Evolutionary conservation across 768 basidiomycete genomes (phyloP).

Genomic region (Rhizopogon sp.): DNA sequence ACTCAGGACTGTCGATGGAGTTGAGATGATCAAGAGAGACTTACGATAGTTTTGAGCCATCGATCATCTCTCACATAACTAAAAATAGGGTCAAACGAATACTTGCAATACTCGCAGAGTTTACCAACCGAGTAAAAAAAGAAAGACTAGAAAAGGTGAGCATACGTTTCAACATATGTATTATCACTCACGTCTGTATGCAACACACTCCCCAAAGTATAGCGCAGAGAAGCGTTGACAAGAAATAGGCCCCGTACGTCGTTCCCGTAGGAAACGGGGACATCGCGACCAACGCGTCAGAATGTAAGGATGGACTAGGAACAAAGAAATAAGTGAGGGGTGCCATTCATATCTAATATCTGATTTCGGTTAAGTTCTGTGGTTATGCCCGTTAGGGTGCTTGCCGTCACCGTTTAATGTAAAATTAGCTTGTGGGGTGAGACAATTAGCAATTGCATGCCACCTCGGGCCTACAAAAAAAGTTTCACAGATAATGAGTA

Average conservation of each 20-base stretch:
- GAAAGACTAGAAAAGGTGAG: not conserved
- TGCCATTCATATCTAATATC: too few species aligned
- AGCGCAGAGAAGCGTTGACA: not conserved
- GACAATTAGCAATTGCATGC: not conserved
- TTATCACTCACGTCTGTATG: not conserved
- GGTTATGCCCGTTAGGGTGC: not conserved
- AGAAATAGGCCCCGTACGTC: not conserved
- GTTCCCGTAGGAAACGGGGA: not conserved
- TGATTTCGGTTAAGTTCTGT: not conserved
- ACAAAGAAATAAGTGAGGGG: not conserved
- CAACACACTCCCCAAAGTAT: not conserved
- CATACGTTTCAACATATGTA: not conserved
- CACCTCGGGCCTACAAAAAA: too few species aligned
- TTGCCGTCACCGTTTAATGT: not conserved
- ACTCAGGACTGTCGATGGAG: not conserved
- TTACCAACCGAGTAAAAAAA: not conserved
- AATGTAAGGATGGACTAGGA: not conserved
- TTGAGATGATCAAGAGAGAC: not conserved
- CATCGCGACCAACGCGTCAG: not conserved
- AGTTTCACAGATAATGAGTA: not conserved
- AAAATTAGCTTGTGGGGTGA: not conserved
- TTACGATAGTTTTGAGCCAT: not conserved
- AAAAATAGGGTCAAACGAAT: not conserved
- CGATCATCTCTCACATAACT: constrained; percentile 1
- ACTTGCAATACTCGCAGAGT: not conserved